Evolutionary conservation across 176 grass and related monocot species (phyloP).

Genomic region (Eragrostis curvula): DNA sequence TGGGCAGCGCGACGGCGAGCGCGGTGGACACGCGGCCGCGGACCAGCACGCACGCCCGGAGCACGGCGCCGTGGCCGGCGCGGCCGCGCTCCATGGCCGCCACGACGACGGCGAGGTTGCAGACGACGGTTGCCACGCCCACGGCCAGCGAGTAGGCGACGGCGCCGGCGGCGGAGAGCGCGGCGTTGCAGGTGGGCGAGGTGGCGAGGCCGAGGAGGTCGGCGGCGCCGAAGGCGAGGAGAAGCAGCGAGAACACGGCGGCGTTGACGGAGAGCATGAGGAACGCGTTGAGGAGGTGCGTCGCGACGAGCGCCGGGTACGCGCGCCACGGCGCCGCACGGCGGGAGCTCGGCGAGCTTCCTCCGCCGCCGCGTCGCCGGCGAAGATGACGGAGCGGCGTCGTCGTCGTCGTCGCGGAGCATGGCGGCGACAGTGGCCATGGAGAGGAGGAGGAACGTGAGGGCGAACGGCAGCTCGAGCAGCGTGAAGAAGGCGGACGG

Average conservation of each 20-base stretch:
- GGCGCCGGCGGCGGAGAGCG: constrained; percentile 62
- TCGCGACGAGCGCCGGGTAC: constrained; percentile 58
- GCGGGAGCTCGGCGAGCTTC: constrained; percentile 20
- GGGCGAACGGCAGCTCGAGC: constrained; percentile 67
- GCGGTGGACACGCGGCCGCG: constrained; percentile 44
- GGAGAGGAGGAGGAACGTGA: constrained; percentile 75
- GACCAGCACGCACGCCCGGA: constrained; percentile 67
- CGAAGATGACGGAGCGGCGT: no score
- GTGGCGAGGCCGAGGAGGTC: constrained; percentile 52
- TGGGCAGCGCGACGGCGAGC: constrained; percentile 67
- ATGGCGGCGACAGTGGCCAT: constrained; percentile 66
- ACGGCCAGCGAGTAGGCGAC: constrained; percentile 66
- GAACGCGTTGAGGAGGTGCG: constrained; percentile 66
- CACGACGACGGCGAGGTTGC: constrained; percentile 73
- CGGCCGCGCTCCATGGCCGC: constrained; percentile 59
- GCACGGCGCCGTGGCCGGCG: constrained; percentile 54
- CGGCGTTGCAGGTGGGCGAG: constrained; percentile 29
- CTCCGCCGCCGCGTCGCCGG: no score
- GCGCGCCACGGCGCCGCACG: constrained; percentile 30
- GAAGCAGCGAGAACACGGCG: constrained; percentile 74
- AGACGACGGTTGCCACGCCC: constrained; percentile 65
- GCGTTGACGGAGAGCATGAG: constrained; percentile 72
- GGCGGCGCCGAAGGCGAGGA: constrained; percentile 66
- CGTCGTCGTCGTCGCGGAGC: constrained; percentile 30
- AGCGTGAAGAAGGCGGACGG: constrained; percentile 70